Base-by-base conservation (phyloP, 768 basidiomycete species). In the Boletus barrowsii region DNA sequence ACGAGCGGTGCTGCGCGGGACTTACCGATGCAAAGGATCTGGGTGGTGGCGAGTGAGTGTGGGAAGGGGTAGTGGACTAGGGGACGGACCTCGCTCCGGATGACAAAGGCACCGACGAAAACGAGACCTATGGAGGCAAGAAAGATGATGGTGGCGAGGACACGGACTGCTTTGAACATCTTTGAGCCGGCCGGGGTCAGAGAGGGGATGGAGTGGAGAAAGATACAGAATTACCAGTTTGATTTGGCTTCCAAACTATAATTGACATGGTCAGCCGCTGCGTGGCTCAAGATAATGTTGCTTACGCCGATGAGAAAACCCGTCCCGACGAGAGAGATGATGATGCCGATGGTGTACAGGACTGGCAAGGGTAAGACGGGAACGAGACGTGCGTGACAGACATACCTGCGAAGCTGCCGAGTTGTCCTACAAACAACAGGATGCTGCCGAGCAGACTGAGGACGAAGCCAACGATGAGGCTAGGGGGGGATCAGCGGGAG, bases 81-180 rank as follows among this genome's bases (percentile, higher is more conserved):
- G 26, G 17, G 35, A 77, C 85, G 53, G 58, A 88, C 87, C 58
- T 82, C 85, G 64, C 76, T 91, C 30, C 62, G 17, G 18, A 93
- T 67, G 17, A 88, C 90, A 69, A 95, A 95, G 1, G 93, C 94
- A 24, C 83, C 85, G 26, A 97, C 80, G 54, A 96, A 93, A 47
- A 93, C 86, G 57, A 96, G 80, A 10, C 71, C 87, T 57, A 97
- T 90, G 15, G 87, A 84, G 1, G 72, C 88, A 13, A 98, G 68
- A 68, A 96, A 83, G 35, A 94, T 66, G 54, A 93, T 68, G 2
- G 91, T 84, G 3, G 94, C 93, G 18, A 90, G 73, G 7, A 96
- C 72, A 48, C 94, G 91, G 20, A 96, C 82, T 47, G 93, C 90
- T 72, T 94, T 94, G 81, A 96, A 96, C 93, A 95, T 95, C 92